These are phyloP conservation scores for Phaffia australis DNA, from an alignment of 768 basidiomycete species.

Conservation along the genomic window DNA sequence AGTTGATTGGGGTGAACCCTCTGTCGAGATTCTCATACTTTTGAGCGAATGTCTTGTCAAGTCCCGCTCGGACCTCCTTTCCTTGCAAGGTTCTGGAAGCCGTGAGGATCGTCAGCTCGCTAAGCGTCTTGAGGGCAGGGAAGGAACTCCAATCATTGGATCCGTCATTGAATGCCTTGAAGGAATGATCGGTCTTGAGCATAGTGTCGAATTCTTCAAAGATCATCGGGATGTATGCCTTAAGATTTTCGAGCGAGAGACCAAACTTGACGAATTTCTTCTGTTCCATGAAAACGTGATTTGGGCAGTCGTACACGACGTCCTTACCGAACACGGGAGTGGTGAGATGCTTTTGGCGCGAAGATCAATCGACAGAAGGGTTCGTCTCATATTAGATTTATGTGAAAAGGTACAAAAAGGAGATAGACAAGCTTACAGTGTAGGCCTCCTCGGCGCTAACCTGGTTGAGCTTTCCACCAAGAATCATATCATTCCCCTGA, in stretches of 20 bases:
- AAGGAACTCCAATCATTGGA: slow-evolving; percentile 54
- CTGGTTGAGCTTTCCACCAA: slow-evolving; percentile 83
- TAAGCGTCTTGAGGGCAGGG: slow-evolving; percentile 58
- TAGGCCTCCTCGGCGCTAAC: slow-evolving; percentile 96
- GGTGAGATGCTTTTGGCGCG: slow-evolving; percentile 57
- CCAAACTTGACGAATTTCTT: slow-evolving; percentile 86
- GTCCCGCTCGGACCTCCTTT: slow-evolving; percentile 62
- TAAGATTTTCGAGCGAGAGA: slow-evolving; percentile 80
- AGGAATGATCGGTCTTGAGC: slow-evolving; percentile 54
- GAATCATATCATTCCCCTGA: slow-evolving; percentile 69
- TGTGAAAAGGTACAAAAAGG: not conserved
- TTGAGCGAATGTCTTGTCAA: slow-evolving; percentile 77
- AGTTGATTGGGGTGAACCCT: slow-evolving; percentile 91
- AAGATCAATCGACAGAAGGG: slow-evolving; percentile 35
- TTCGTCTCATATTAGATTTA: not conserved
- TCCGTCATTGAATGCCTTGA: slow-evolving; percentile 38
- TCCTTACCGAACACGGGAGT: slow-evolving; percentile 95
- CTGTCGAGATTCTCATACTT: slow-evolving; percentile 80
- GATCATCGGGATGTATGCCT: slow-evolving; percentile 69
- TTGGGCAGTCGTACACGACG: slow-evolving; percentile 94
- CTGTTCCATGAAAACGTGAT: slow-evolving; percentile 94
- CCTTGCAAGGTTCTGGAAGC: slow-evolving; percentile 91
- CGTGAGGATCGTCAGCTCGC: slow-evolving; percentile 88
- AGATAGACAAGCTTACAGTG: slow-evolving; percentile 40
- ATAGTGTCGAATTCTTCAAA: slow-evolving; percentile 54